Base-by-base conservation (phyloP, 2,329 filamentous ascomycete species). In the Nigrospora osmanthi region DNA sequence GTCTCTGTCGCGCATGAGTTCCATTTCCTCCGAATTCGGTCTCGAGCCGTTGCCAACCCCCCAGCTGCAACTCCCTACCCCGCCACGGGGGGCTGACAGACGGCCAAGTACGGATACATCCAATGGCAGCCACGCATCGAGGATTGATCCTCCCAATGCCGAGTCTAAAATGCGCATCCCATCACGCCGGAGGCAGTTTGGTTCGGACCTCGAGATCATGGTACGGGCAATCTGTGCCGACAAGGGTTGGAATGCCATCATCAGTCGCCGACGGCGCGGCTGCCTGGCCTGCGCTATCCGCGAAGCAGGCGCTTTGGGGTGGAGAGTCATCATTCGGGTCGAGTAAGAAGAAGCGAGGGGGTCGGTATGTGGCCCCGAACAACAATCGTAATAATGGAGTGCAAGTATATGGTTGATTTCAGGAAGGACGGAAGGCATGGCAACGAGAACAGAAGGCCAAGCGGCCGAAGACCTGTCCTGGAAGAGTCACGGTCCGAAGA, bases 221-320 rank as follows among this genome's bases (percentile, higher is more conserved):
- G 83, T 82, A 1, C 71, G 86, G 40, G 85, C 85, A 2, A 72
- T 87, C 52, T 90, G 87, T 58, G 82, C 85, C 1, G 80, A 87
- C 57, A 80, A 76, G 52, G 86, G 86, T 3, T 83, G 82, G 72
- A 85, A 89, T 58, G 85, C 86, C 17, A 59, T 90, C 15, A 72
- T 90, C 50, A 86, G 82, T 49, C 72, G 83, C 42, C 70, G 74
- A 35, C 76, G 79, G 51, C 72, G 84, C 49, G 85, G 83, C 0
- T 91, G 87, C 58, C 62, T 90, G 33, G 76, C 78, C 4, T 91
- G 87, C 62, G 84, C 83, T 35, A 78, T 91, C 37, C 74, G 87
- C 15, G 85, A 91, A 66, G 85, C 85, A 0, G 80, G 80, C 6
- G 85, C 82, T 3, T 59, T 89, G 47, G 81, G 79, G 2, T 81